Base-by-base conservation (phyloP, 2,329 filamentous ascomycete genomes). In the Aspergillus cejpii region DNA sequence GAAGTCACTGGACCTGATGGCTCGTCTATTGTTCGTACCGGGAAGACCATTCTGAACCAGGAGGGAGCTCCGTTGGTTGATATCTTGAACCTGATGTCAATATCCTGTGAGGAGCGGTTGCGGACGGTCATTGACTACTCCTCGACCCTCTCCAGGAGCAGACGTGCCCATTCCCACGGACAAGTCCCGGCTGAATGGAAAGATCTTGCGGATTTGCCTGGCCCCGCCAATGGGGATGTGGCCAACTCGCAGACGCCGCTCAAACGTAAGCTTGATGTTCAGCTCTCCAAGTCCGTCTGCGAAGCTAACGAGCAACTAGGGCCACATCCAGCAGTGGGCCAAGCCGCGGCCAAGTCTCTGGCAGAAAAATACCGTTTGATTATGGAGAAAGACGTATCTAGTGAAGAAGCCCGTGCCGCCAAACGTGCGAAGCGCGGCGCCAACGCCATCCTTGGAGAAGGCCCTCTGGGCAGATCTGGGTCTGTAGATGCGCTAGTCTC, bases 101-200 rank as follows among this genome's bases (percentile, higher is more conserved):
- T 96, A 45, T 86, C 87, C 14, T 83, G 87, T 7, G 87, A 91
- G 61, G 85, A 94, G 55, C 79, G 88, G 21, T 57, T 96, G 28
- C 77, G 86, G 42, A 79, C 81, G 10, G 68, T 96, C 23, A 61
- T 96, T 3, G 85, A 90, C 59, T 89, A 95, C 56, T 82, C 87
- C 8, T 79, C 82, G 43, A 76, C 76, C 7, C 69, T 94, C 37
- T 79, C 87, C 2, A 75, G 76, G 47, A 85, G 80, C 47, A 80
- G 91, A 43, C 84, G 87, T 60, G 81, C 77, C 48, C 86, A 84
- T 15, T 87, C 89, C 1, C 85, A 94, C 63, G 91, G 90, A 1
- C 72, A 83, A 24, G 74, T 95, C 5, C 86, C 88, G 2, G 73
- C 79, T 7, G 86, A 90, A 43, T 92, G 89, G 80, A 67, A 76